A percentile compares a stretch with the other conserved stretches of the same genome.
These are phyloP conservation scores for Zoysia japonica DNA, from an alignment of 176 grass and related monocot genomes.

Conservation along the genomic window DNA sequence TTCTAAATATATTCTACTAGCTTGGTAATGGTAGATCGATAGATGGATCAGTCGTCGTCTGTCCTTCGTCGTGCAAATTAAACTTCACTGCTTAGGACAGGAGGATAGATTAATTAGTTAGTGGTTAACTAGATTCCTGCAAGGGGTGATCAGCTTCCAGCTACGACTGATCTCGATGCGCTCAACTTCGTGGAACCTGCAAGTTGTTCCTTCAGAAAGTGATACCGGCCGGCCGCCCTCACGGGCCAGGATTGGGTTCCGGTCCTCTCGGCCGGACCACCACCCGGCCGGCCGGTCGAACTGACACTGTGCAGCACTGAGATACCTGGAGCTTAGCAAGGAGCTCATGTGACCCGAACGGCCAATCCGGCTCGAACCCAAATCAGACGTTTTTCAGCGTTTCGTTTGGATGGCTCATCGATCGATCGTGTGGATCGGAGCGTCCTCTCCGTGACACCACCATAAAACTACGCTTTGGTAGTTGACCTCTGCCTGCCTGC, in stretches of 20 bases:
- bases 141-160: slow-evolving; percentile 24
- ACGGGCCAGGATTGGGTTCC: slow-evolving; percentile 33
- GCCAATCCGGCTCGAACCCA: slow-evolving; percentile 45
- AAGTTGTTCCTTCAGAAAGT: slow-evolving; percentile 24
- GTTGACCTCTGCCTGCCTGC: slow-evolving; percentile 50
- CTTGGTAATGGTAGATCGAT: not conserved
- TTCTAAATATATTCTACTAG: not conserved
- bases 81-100: not conserved
- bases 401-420: slow-evolving; percentile 27
- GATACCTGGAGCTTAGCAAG: slow-evolving; percentile 20
- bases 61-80: not conserved
- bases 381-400: slow-evolving; percentile 36
- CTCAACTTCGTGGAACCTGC: slow-evolving; percentile 43
- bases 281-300: not conserved
- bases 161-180: slow-evolving; percentile 14
- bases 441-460: slow-evolving; percentile 37
- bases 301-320: not conserved
- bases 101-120: not conserved
- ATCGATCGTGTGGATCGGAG: slow-evolving; percentile 50
- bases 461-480: slow-evolving; percentile 45
- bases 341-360: slow-evolving; percentile 51
- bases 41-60: not conserved
- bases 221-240: slow-evolving; percentile 15
- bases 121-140: slow-evolving; percentile 18
- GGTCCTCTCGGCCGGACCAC: not conserved